Evolutionary conservation across 106 monocot species (phyloP), one percentile per base, ranked within the genome.

Genomic region (Apostasia shenzhenica): DNA sequence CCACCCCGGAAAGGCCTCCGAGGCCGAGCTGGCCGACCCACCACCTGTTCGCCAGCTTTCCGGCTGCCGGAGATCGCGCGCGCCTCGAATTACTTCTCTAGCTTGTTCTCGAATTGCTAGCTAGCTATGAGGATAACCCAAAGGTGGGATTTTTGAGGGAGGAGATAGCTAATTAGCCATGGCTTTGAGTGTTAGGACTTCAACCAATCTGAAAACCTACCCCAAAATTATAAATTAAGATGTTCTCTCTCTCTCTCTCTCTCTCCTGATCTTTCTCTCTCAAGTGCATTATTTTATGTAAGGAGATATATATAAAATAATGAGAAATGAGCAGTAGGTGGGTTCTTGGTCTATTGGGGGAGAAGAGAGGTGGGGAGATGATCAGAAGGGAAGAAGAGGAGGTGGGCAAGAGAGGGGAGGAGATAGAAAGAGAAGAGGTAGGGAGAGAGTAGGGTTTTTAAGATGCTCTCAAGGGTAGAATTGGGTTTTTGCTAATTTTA

Each of bases 1-100:
- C 72, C 5, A 38, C 67, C 5, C 67, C 67, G 1, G 66, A 49
- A 2, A 65, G 65, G 26, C 65, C 65, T 6, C 47, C 65, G 50
- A 72, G 78, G 58, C 72, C 72, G 14, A 78, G 43, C 14, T 72
- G 72, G 8, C 78, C 78, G 0, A 67, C 78, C 78, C 78, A 78
- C 72, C 78, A 78, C 0, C 67, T 72, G 59, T 78, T 78, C 60
- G 78, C 67, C 78, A 78, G 65, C 48, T 63, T 63, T 59, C 8
- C 9, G 11, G 52, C 4, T 8, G 52, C 9, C 11, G 3, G 1
- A 52, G 11, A 6, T 52, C 26, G 26, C 26, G 26, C 26, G 26
- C 26, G 26, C 26, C 26, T 26, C 26, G 26, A 26, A 42, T 45
- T 4, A 45, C 44, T n/a, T 26, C 26, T 26, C 11, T 52, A 52